Conservation (phyloP, 768 basidiomycete genomes). For the Exidia glandulosa region DNA sequence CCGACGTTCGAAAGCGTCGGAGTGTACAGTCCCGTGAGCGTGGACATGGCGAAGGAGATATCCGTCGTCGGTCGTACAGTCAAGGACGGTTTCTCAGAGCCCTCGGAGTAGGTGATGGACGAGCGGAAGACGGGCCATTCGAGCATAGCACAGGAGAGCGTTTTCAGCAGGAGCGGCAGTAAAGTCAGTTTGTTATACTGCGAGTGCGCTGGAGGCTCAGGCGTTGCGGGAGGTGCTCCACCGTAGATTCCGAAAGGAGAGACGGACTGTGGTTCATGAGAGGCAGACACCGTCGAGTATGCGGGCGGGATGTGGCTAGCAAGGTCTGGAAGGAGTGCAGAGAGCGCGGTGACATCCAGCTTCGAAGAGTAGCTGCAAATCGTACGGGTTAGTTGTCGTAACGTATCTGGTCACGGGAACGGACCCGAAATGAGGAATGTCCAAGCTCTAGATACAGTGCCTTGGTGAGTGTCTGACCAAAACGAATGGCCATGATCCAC, state of each 20-base stretch:
- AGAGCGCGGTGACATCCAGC: slow-evolving; percentile 61
- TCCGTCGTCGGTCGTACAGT: slow-evolving; percentile 66
- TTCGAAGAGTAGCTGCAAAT: slow-evolving; percentile 64
- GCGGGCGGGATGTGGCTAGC: slow-evolving; percentile 60
- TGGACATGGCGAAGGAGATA: slow-evolving; percentile 66
- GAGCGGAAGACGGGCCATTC: slow-evolving; percentile 80
- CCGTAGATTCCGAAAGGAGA: slow-evolving; percentile 18
- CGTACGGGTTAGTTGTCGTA: neutral
- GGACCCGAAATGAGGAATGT: slow-evolving; percentile 77
- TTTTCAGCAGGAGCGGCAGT: slow-evolving; percentile 76
- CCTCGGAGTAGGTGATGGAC: slow-evolving; percentile 42
- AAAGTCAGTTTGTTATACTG: slow-evolving; percentile 63
- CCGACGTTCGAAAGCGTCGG: slow-evolving; percentile 55
- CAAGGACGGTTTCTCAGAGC: slow-evolving; percentile 44
- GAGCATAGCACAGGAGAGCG: slow-evolving; percentile 65
- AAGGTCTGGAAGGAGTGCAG: slow-evolving; percentile 49
- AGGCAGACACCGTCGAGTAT: slow-evolving; percentile 31
- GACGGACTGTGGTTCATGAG: slow-evolving; percentile 26
- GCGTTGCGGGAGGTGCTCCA: slow-evolving; percentile 1
- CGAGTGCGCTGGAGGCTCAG: slow-evolving; percentile 22
- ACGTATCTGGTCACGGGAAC: slow-evolving; percentile 8
- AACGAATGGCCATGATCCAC: slow-evolving; percentile 4
- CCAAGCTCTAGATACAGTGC: slow-evolving; percentile 64
- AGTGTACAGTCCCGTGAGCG: slow-evolving; percentile 74
- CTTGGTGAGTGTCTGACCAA: neutral